These are phyloP conservation scores for Acanthamoeba castellanii DNA, from an alignment of 208 protist species.

Conservation along the genomic window DNA sequence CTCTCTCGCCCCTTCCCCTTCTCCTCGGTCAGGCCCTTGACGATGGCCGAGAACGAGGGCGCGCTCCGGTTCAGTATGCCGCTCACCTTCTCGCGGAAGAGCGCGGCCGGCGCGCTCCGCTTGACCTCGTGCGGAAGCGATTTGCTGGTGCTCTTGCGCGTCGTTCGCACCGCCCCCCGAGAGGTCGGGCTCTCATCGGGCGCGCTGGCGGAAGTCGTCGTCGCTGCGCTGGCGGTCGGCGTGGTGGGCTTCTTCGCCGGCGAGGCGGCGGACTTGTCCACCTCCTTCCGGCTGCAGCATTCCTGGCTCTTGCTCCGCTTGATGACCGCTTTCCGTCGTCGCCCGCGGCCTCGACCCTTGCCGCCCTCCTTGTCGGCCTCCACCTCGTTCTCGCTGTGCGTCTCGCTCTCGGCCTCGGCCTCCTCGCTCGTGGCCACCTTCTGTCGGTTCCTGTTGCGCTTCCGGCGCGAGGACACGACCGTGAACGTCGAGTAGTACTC, in stretches of 20 bases:
- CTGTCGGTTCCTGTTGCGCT: slow-evolving; percentile 21
- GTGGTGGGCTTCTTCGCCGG: neutral
- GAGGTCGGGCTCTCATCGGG: neutral
- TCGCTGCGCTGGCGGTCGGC: neutral
- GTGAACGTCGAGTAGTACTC: slow-evolving; percentile 47
- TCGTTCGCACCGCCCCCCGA: neutral
- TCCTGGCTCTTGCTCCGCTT: slow-evolving; percentile 71
- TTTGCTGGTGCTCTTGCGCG: slow-evolving; percentile 14
- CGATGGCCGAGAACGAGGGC: slow-evolving; percentile 33
- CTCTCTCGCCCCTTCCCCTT: slow-evolving; percentile 2
- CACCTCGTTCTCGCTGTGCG: slow-evolving; percentile 38
- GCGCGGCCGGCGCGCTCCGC: neutral
- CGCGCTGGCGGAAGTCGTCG: neutral
- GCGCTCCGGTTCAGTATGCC: slow-evolving; percentile 42
- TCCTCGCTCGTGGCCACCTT: neutral
- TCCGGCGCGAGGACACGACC: slow-evolving; percentile 33
- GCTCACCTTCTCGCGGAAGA: slow-evolving; percentile 33
- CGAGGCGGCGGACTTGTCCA: neutral
- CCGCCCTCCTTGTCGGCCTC: neutral
- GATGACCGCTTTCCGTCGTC: slow-evolving; percentile 17
- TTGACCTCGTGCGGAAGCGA: slow-evolving; percentile 18
- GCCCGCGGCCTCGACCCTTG: neutral
- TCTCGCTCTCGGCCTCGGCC: slow-evolving; percentile 33
- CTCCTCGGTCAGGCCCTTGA: slow-evolving; percentile 32
- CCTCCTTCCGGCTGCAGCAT: slow-evolving; percentile 37